Base-by-base conservation (phyloP, 2,329 filamentous ascomycete genomes). In the Pseudogymnoascus sp. region DNA sequence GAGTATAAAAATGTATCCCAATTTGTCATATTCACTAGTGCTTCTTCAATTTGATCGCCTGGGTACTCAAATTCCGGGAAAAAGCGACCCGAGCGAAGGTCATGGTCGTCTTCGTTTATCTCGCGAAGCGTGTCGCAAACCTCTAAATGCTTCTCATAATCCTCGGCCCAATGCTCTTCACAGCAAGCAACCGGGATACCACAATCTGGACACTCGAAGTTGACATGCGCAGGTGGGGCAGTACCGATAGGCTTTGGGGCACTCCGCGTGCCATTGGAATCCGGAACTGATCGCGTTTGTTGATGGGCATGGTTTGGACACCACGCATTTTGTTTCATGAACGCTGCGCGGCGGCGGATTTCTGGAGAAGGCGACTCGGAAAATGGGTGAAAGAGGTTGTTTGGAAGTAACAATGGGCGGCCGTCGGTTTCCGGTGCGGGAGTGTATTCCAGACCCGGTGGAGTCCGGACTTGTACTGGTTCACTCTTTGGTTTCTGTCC, bases 1-100 rank as follows among this genome's bases (percentile, higher is more conserved):
- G 92, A 95, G 73, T 96, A 99, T 72, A 99, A 80, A 69, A 95
- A 91, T 0, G 94, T 97, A 75, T 99, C 94, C 94, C 94, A 99
- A 74, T 95, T 99, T 45, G 89, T 96, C 89, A 99, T 92, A 76
- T 99, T 99, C 68, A 97, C 85, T 67, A 94, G 82, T 35, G 92
- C 90, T 74, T 97, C 93, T 67, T 97, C 92, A 73, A 97, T 86
- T 77, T 97, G 92, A 62, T 87, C 82, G 12, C 89, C 90, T 0
- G 94, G 92, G 72, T 96, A 96, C 65, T 92, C 86, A 71, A 96
- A 97, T 74, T 99, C 95, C 12, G 90, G 88, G 75, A 99, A 99
- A 74, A 91, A 89, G 29, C 94, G 84, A 3, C 94, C 94, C 16
- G 91, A 96, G 60, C 89, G 83, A 68, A 99, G 77, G 74, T 99